Evolutionary conservation across 352 stramenopile genomes (phyloP).

Genomic region (Pythium phragmiticola): DNA sequence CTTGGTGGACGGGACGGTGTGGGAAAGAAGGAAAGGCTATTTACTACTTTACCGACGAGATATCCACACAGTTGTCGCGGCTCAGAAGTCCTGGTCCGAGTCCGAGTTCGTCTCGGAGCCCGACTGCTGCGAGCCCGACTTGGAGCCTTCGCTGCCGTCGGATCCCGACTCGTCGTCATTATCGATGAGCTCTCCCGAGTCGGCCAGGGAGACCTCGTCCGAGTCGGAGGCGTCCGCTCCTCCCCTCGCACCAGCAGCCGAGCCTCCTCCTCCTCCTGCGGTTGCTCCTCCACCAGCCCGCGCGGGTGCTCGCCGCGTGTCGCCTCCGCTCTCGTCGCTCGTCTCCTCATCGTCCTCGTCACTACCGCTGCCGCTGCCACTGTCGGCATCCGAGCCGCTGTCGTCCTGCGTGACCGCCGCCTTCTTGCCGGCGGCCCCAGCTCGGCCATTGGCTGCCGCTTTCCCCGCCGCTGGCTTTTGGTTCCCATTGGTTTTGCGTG

Average conservation of each 20-base stretch:
- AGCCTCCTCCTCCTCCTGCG: constrained; percentile 1
- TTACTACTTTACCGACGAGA: too few species aligned
- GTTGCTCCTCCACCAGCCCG: neutral
- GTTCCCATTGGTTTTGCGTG: constrained; percentile 41
- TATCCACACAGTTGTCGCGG: neutral
- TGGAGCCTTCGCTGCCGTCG: constrained; percentile 49
- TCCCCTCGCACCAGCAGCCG: constrained; percentile 12
- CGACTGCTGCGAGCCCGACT: constrained; percentile 59
- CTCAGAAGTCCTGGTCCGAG: constrained; percentile 81
- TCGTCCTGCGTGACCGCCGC: constrained; percentile 18
- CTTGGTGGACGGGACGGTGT: neutral
- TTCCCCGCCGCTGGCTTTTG: constrained; percentile 36
- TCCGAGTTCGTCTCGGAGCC: constrained; percentile 75
- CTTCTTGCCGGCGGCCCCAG: constrained; percentile 37
- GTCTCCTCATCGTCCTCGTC: constrained; percentile 43
- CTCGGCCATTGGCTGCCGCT: constrained; percentile 12
- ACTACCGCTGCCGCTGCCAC: constrained; percentile 34
- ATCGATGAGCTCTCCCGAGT: constrained; percentile 81
- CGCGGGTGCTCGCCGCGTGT: constrained; percentile 7
- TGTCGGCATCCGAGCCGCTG: constrained; percentile 49
- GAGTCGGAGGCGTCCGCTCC: constrained; percentile 51
- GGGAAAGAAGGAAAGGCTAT: neutral
- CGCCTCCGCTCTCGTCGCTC: constrained; percentile 49
- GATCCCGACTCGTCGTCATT: constrained; percentile 77
- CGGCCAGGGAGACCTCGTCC: constrained; percentile 80